Base-by-base conservation (phyloP, 2,329 filamentous ascomycete genomes). In the Xylariaceae sp. region DNA sequence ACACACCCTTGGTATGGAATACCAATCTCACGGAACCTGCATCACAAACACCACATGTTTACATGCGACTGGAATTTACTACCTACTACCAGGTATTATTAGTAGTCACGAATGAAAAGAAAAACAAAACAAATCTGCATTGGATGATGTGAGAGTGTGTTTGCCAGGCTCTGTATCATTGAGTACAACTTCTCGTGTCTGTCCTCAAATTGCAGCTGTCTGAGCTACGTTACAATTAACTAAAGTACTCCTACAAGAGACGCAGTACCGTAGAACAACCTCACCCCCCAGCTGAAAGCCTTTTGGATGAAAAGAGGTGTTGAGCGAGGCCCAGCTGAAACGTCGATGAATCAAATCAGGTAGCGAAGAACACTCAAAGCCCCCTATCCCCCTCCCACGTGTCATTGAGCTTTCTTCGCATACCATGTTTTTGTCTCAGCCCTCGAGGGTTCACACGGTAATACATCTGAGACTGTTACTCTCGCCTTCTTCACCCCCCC, bases 21-120 rank as follows among this genome's bases (percentile, higher is more conserved):
- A 60, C 51, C 17, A 52, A 47, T 42, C 42, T 59, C 35, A 54
- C 44, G 37, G 56, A 53, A 9, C 57, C 53, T 42, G 11, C 60
- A 56, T 60, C 53, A 48, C 45, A 15, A 50, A 17, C 13, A 11
- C 37, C 11, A 42, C 37, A 13, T 42, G 37, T 10, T 42, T 10
- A 9, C 37, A 42, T 42, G 37, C 10, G 7, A 39, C 37, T 39
- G 37, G 37, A 11, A 39, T 39, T 39, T 39, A 39, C 6, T 39
- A 39, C 10, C 37, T 11, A 39, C 17, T 18, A 30, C 23, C 5
- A 30, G 23, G 23, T 30, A 30, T 30, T 42, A 9, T 42, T 42
- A 42, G 3, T 42, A 42, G 37, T 13, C 37, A 42, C 9, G 9
- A 9, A 42, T 13, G 37, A 42, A 15, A 17, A 23, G 23, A 45